phyloP scores from a whole-genome alignment of 202 grass and related monocot species.

The Eragrostis tef region DNA sequence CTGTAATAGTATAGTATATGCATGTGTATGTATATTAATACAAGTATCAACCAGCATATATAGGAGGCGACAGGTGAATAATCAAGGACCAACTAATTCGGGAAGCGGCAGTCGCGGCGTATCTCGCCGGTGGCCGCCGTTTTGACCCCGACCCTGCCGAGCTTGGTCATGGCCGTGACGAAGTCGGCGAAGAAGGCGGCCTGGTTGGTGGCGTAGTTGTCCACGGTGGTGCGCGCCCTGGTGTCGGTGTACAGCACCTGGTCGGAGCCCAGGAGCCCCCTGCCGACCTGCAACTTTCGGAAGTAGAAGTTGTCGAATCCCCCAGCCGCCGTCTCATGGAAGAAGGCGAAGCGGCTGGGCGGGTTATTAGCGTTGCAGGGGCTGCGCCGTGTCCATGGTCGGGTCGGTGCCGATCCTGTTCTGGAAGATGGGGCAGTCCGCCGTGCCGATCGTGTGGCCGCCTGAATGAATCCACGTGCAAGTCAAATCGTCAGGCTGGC shows the following conservation, averaged over 20 bases:
- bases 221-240: constrained; percentile 39
- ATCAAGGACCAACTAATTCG: constrained; percentile 16
- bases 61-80: neutral
- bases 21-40: neutral
- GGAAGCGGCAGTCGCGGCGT: constrained; percentile 51
- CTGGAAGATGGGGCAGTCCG: constrained; percentile 58
- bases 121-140: constrained; percentile 62
- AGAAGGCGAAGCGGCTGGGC: constrained; percentile 45
- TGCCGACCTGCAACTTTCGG: constrained; percentile 49
- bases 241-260: constrained; percentile 58
- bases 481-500: neutral
- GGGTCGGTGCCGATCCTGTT: constrained; percentile 52
- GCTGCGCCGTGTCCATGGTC: constrained; percentile 33
- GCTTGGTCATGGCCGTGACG: constrained; percentile 53
- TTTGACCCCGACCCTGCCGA: constrained; percentile 68
- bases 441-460: constrained; percentile 65
- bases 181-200: constrained; percentile 61
- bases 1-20: neutral
- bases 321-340: constrained; percentile 39
- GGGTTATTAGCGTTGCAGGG: constrained; percentile 50
- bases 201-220: constrained; percentile 57
- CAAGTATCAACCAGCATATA: neutral
- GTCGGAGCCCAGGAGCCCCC: constrained; percentile 61
- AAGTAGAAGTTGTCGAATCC: constrained; percentile 69
- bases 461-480: constrained; percentile 48